Conservation (phyloP, 179 eudicot genomes). For the Amaranthus tricolor region DNA sequence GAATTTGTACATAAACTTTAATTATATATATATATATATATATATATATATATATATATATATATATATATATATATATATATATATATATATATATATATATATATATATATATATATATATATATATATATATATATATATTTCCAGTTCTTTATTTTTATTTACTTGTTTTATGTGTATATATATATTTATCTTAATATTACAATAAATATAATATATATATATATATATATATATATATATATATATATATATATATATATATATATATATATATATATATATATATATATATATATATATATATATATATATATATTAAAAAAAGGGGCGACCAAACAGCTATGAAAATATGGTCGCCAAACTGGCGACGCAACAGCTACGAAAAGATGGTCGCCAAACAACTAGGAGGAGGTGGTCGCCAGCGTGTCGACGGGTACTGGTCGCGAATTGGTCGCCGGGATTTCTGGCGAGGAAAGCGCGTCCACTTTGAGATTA, state of each 20-base stretch:
- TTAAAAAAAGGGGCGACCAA: too few relatives aligned
- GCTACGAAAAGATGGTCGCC: too few relatives aligned
- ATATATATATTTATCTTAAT: too few relatives aligned
- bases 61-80: slow-evolving; percentile 4
- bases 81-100: not conserved
- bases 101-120: not conserved
- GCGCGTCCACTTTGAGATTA: too few relatives aligned
- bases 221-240: not conserved
- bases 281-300: not conserved
- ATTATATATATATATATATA: not conserved
- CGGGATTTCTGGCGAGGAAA: too few relatives aligned
- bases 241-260: not conserved
- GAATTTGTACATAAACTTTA: not conserved
- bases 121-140: not conserved
- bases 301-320: not conserved
- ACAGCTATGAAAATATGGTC: too few relatives aligned
- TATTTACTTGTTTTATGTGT: too few relatives aligned
- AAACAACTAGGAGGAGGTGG: too few relatives aligned
- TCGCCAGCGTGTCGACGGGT: too few relatives aligned
- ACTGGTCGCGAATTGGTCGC: too few relatives aligned
- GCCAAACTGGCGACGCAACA: too few relatives aligned
- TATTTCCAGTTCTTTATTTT: too few relatives aligned
- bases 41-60: slow-evolving; percentile 1
- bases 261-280: not conserved
- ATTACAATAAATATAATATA: not conserved